These are phyloP conservation scores for Ceratorhiza oryzae-sativae DNA, from an alignment of 1,284 basidiomycete genomes.

Conservation along the genomic window DNA sequence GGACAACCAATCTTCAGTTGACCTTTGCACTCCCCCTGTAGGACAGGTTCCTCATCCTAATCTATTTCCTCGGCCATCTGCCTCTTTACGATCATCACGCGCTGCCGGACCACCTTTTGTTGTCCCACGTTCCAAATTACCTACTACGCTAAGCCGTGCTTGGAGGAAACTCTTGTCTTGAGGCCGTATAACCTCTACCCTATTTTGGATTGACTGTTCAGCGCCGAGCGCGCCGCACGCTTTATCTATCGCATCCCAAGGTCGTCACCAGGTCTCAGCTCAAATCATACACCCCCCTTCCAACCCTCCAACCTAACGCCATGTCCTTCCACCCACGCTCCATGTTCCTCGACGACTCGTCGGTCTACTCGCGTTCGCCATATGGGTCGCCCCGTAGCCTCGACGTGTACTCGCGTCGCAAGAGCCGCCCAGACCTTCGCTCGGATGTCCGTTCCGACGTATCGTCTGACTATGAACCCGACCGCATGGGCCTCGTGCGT, in stretches of 20 bases:
- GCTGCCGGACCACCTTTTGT: slow-evolving; percentile 16
- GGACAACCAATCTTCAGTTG: neutral
- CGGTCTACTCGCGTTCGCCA: slow-evolving; percentile 21
- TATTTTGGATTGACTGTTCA: slow-evolving; percentile 29
- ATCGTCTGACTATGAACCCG: slow-evolving; percentile 35
- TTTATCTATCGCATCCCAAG: slow-evolving; percentile 15
- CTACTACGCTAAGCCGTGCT: slow-evolving; percentile 25
- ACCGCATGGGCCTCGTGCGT: slow-evolving; percentile 31
- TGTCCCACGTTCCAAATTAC: slow-evolving; percentile 25
- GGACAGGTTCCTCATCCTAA: slow-evolving; percentile 37
- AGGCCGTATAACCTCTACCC: slow-evolving; percentile 1
- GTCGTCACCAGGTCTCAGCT: neutral
- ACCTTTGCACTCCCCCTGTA: slow-evolving; percentile 30
- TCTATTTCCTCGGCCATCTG: slow-evolving; percentile 19
- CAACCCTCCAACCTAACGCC: neutral
- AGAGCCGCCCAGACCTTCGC: slow-evolving; percentile 35
- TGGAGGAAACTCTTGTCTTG: slow-evolving; percentile 22
- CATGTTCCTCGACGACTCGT: slow-evolving; percentile 37
- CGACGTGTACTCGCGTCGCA: slow-evolving; percentile 22
- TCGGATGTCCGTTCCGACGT: slow-evolving; percentile 23
- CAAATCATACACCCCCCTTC: neutral
- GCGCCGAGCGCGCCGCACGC: slow-evolving; percentile 29
- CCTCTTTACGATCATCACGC: slow-evolving; percentile 14
- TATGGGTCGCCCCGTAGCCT: slow-evolving; percentile 10
- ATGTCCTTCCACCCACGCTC: slow-evolving; percentile 36